Conservation (phyloP, 2,329 filamentous ascomycete genomes). For the Tympanopsis confertula region DNA sequence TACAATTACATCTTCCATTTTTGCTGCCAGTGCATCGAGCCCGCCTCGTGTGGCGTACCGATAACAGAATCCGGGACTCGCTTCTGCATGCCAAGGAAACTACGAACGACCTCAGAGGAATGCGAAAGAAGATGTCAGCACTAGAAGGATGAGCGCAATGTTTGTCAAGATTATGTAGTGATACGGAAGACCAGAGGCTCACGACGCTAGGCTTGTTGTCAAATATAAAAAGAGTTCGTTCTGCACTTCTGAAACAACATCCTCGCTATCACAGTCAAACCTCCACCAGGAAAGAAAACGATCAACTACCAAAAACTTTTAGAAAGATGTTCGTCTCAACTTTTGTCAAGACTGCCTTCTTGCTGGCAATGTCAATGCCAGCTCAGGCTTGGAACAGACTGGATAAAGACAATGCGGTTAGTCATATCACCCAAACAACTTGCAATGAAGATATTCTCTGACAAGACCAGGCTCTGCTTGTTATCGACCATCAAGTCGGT, state of each 20-base stretch:
- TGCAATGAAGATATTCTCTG: not conserved
- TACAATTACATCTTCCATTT: no score
- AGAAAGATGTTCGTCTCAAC: not conserved
- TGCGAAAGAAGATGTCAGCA: no score
- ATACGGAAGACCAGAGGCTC: no score
- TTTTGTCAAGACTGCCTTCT: not conserved
- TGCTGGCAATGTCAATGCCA: not conserved
- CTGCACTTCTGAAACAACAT: not conserved
- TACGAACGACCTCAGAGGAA: no score
- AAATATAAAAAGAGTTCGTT: not conserved
- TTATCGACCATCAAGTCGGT: conserved; percentile 49
- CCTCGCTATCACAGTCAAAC: not conserved
- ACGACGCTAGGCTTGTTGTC: no score
- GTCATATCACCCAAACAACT: not conserved
- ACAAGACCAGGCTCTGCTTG: conserved; percentile 32
- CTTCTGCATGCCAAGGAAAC: no score
- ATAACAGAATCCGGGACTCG: no score
- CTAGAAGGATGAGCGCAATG: no score
- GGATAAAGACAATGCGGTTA: not conserved
- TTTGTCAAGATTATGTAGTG: no score
- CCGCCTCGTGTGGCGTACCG: no score
- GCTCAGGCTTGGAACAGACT: not conserved
- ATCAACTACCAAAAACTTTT: not conserved
- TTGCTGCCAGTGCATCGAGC: no score
- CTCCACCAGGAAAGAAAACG: not conserved